Evolutionary conservation across 179 eudicot genomes (phyloP).

Genomic region (Silene coronaria): DNA sequence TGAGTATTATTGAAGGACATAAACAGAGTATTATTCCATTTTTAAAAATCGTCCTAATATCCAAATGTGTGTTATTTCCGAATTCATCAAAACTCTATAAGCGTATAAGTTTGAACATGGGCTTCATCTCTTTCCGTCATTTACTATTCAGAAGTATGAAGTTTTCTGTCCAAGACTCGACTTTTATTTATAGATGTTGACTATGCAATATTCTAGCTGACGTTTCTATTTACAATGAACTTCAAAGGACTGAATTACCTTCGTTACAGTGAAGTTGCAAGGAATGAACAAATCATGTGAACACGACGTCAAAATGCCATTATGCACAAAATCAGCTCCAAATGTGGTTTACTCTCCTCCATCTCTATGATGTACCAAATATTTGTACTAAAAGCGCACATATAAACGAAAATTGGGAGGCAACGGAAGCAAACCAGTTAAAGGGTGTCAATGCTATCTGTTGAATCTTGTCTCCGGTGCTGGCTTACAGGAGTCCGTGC

Average conservation of each 20-base stretch:
- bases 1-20: no score
- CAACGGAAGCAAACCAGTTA: conserved; percentile 5
- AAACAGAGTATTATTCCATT: no score
- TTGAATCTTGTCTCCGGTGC: conserved; percentile 55
- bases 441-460: conserved; percentile 43
- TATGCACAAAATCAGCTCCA: no score
- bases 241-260: background rate
- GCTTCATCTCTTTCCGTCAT: no score
- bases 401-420: background rate
- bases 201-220: background rate
- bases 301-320: conserved; percentile 17
- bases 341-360: background rate
- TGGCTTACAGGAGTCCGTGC: conserved; percentile 30
- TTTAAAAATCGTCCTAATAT: no score
- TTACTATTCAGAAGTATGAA: no score
- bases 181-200: background rate
- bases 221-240: background rate
- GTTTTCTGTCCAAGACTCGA: background rate
- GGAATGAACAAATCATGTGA: conserved; percentile 18
- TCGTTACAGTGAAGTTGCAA: conserved; percentile 22
- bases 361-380: conserved; percentile 2
- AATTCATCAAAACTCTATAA: no score
- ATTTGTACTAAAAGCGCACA: conserved; percentile 12
- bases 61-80: no score
- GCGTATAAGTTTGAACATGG: no score